Evolutionary conservation across 2,329 filamentous ascomycete genomes (phyloP), one percentile per base, ranked within the genome.

Genomic region (Paecilomyces fulvus): DNA sequence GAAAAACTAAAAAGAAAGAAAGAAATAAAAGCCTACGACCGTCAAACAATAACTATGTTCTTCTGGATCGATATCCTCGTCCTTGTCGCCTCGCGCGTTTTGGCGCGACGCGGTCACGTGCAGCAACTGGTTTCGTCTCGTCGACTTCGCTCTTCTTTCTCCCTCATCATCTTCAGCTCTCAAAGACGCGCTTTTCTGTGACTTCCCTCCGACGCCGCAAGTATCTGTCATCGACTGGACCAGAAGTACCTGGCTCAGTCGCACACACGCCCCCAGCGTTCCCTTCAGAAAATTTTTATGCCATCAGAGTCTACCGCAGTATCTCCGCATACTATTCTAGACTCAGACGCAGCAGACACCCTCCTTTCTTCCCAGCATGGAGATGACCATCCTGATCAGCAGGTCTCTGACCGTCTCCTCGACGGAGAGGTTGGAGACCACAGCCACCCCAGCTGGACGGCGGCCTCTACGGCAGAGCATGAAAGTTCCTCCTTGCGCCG

Each of bases 281-380:
- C 64, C 62, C 61, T 61, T 63, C 65, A 68, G 71, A 69, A 68
- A 59, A 71, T 70, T 85, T 86, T 80, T 85, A 86, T 86, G 83
- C 83, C 83, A 80, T 72, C 83, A 78, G 82, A 80, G 80, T 73
- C 77, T 65, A 66, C 75, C 67, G 72, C 77, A 75, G 73, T 73
- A 70, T 74, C 70, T 68, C 75, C 76, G 73, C 74, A 75, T 71
- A 72, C 70, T 64, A 67, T 68, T 59, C 66, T 71, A 66, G 67
- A 75, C 64, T 66, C 68, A 66, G 64, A 70, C 64, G 65, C 63
- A 64, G 62, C 72, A 66, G 64, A 67, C 61, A 56, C 62, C 51
- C 51, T 61, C 57, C 59, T 70, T 56, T 59, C 73, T 67, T 76
- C 73, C 79, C 81, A 86, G 75, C 78, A 86, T 86, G 83, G 83